Evolutionary conservation across 2,329 filamentous ascomycete species (phyloP).

Genomic region (Stylonectria norvegica): DNA sequence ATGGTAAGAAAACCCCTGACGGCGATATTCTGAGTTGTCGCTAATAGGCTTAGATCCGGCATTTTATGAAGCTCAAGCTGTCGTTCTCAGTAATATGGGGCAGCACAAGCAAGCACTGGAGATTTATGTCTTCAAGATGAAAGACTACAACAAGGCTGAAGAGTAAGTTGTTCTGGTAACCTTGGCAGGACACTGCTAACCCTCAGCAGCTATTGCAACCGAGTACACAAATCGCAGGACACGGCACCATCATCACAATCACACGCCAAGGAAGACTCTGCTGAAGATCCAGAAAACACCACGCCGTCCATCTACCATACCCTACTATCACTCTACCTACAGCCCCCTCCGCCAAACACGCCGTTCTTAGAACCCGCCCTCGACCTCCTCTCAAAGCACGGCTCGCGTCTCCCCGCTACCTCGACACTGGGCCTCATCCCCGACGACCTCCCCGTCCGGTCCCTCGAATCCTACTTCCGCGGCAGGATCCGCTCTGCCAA

Average conservation of each 20-base stretch:
- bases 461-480: conserved; percentile 87
- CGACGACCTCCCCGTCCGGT: conserved; percentile 68
- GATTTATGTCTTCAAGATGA: conserved; percentile 94
- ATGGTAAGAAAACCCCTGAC: conserved; percentile 56
- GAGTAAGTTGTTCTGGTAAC: conserved; percentile 57
- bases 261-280: conserved; percentile 32
- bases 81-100: conserved; percentile 91
- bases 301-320: conserved; percentile 85
- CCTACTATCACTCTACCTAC: conserved; percentile 83
- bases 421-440: conserved; percentile 87
- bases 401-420: conserved; percentile 81
- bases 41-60: conserved; percentile 58
- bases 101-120: conserved; percentile 94
- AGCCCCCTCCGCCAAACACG: conserved; percentile 69
- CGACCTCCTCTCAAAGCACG: conserved; percentile 84
- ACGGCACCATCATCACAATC: conserved; percentile 34
- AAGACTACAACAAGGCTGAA: conserved; percentile 85
- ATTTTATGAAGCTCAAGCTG: conserved; percentile 86
- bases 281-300: conserved; percentile 44
- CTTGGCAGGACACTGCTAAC: conserved; percentile 15
- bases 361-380: conserved; percentile 77
- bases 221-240: conserved; percentile 64
- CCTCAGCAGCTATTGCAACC: conserved; percentile 74
- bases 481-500: conserved; percentile 86
- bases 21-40: not conserved